Evolutionary conservation across 75 land plant genomes (phyloP).

Genomic region (Cupressus sempervirens): DNA sequence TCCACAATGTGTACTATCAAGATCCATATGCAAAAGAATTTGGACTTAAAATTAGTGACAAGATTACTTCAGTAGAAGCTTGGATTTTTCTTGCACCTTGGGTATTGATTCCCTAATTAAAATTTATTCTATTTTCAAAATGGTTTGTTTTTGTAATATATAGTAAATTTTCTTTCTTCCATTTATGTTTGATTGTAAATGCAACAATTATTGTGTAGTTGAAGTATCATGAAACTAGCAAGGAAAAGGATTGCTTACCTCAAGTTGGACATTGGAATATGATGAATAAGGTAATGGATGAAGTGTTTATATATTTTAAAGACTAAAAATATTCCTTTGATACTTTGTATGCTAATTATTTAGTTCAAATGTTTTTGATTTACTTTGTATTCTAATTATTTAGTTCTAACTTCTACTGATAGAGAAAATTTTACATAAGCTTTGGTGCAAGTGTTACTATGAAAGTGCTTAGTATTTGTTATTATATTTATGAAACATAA

Average conservation of each 20-base stretch:
- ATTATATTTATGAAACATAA: slow-evolving; percentile 26
- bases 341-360: neutral
- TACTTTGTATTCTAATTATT: no score
- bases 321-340: no score
- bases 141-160: neutral
- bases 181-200: neutral
- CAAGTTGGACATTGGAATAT: slow-evolving; percentile 98
- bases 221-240: slow-evolving; percentile 90
- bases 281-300: slow-evolving; percentile 73
- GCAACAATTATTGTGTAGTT: slow-evolving; percentile 37
- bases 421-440: no score
- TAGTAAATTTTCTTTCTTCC: neutral
- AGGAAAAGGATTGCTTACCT: slow-evolving; percentile 78
- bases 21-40: slow-evolving; percentile 93
- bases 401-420: no score
- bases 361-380: no score
- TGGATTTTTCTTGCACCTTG: slow-evolving; percentile 86
- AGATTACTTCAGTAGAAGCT: slow-evolving; percentile 80
- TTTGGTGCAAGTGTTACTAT: no score
- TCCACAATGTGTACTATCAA: slow-evolving; percentile 60
- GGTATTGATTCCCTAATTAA: slow-evolving; percentile 68
- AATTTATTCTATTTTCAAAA: slow-evolving; percentile 13
- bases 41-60: slow-evolving; percentile 76
- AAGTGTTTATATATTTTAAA: neutral
- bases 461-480: neutral